These are phyloP conservation scores for Gracilaria gracilis DNA, from an alignment of 23 red algal species.

Conservation along the genomic window DNA sequence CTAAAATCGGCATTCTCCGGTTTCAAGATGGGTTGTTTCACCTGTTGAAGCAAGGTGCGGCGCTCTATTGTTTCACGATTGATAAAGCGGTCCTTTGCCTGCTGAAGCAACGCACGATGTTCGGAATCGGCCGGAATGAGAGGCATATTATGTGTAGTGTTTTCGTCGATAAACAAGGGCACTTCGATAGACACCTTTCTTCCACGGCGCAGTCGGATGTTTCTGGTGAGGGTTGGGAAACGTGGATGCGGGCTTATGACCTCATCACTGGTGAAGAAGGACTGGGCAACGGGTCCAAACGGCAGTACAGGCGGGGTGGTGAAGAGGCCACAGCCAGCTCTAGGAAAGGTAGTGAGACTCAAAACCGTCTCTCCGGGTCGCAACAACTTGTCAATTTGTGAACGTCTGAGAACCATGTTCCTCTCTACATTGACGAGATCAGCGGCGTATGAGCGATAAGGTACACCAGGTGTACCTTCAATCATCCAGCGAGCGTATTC, in stretches of 20 bases:
- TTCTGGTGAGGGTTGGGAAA: constrained; percentile 93
- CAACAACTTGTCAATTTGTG: constrained; percentile 78
- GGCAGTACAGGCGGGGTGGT: constrained; percentile 59
- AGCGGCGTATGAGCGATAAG: constrained; percentile 88
- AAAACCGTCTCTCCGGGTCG: constrained; percentile 64
- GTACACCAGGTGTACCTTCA: constrained; percentile 95
- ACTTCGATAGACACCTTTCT: constrained; percentile 86
- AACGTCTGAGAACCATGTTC: constrained; percentile 94
- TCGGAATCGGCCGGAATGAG: constrained; percentile 50
- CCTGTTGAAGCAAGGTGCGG: background rate
- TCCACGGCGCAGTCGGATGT: constrained; percentile 91
- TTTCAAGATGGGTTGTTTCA: background rate
- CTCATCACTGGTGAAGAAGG: constrained; percentile 87
- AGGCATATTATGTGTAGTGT: constrained; percentile 60
- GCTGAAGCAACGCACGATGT: constrained; percentile 22
- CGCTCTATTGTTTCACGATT: background rate
- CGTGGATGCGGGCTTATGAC: constrained; percentile 99
- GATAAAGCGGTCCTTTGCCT: constrained; percentile 1
- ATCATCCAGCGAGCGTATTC: constrained; percentile 99
- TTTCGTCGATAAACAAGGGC: constrained; percentile 89
- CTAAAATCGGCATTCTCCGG: background rate
- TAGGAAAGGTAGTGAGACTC: constrained; percentile 87
- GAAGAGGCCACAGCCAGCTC: constrained; percentile 75
- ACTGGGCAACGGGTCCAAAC: constrained; percentile 80
- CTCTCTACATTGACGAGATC: constrained; percentile 92